Evolutionary conservation across 2,329 filamentous ascomycete genomes (phyloP).

Genomic region (Trichoderma koningii): DNA sequence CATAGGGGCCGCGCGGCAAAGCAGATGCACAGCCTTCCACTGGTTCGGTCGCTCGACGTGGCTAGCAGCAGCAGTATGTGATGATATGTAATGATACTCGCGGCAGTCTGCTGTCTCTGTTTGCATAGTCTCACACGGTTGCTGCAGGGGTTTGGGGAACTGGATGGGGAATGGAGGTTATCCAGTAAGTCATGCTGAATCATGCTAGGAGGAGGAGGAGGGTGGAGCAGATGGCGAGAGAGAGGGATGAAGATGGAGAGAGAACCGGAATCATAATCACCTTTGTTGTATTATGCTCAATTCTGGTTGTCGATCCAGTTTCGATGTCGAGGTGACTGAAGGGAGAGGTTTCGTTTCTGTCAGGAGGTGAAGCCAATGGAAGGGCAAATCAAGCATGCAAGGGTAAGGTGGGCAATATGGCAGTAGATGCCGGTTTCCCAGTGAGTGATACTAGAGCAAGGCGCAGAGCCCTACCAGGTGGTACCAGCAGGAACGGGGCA

Average conservation of each 20-base stretch:
- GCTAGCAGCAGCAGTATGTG: neutral
- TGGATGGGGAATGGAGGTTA: neutral
- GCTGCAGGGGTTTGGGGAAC: neutral
- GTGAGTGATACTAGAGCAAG: too few species aligned
- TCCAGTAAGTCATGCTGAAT: neutral
- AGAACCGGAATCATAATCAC: neutral
- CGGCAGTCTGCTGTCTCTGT: neutral
- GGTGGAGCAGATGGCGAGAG: neutral
- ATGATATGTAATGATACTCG: too few species aligned
- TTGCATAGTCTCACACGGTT: neutral
- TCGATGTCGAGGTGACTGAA: neutral
- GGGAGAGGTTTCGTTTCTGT: neutral
- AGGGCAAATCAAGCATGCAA: neutral
- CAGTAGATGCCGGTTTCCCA: too few species aligned
- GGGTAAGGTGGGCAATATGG: too few species aligned
- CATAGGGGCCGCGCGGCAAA: slow-evolving; percentile 14
- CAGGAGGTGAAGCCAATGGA: neutral
- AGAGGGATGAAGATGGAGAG: neutral
- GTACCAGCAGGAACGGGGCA: neutral
- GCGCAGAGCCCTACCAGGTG: neutral
- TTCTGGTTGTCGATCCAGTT: neutral
- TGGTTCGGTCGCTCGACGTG: neutral
- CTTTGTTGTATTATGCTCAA: neutral
- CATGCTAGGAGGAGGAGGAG: neutral
- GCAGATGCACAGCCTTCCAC: slow-evolving; percentile 6